Conservation (phyloP, 163 green algal species). For the Smithsoniella earleae region DNA sequence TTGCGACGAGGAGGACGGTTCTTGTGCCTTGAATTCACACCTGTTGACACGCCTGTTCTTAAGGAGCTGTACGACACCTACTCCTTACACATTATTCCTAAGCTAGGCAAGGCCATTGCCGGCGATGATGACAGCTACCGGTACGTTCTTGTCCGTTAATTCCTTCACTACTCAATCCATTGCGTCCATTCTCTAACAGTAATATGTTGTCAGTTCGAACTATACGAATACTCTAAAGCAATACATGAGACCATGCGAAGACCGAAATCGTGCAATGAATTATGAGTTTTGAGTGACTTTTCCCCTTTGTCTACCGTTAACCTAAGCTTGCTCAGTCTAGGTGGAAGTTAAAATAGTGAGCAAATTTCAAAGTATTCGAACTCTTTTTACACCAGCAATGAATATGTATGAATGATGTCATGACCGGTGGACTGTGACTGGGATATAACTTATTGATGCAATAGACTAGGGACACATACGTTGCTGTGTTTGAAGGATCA, state of each 20-base stretch:
- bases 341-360: no score
- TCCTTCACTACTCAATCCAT: no score
- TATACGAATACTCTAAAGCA: background rate
- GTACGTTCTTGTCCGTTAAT: conserved; percentile 47
- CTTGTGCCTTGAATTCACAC: conserved; percentile 89
- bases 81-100: conserved; percentile 90
- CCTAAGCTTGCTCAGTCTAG: no score
- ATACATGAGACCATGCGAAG: background rate
- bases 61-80: conserved; percentile 83
- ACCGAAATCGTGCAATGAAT: background rate
- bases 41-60: conserved; percentile 40
- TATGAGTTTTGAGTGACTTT: background rate
- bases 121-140: conserved; percentile 79
- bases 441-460: no score
- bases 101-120: conserved; percentile 76
- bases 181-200: no score
- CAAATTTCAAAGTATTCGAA: no score
- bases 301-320: no score
- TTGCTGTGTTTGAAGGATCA: background rate
- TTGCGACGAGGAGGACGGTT: conserved; percentile 60
- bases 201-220: background rate
- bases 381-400: no score
- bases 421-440: no score
- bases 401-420: no score
- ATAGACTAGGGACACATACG: no score